These are phyloP conservation scores for Microdochium nivale DNA, from an alignment of 2,329 filamentous ascomycete species.

Conservation along the genomic window DNA sequence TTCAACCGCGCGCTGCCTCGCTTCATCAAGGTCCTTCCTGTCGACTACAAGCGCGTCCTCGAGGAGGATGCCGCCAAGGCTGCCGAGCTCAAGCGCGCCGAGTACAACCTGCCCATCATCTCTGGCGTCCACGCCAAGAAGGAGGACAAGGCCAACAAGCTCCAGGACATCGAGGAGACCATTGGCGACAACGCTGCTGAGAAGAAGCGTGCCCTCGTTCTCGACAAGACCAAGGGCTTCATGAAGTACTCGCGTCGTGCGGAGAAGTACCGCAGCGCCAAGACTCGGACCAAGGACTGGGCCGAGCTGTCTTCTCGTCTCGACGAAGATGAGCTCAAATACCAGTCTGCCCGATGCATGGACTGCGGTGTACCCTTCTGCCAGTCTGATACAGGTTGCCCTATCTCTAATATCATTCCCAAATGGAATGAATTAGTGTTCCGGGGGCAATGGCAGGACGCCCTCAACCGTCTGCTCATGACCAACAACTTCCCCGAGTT, in stretches of 20 bases:
- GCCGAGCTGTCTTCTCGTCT: slow-evolving; percentile 80
- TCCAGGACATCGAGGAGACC: slow-evolving; percentile 85
- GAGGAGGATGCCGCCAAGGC: slow-evolving; percentile 79
- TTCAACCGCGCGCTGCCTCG: slow-evolving; percentile 85
- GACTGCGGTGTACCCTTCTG: slow-evolving; percentile 98
- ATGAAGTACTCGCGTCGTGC: slow-evolving; percentile 92
- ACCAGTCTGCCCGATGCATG: slow-evolving; percentile 95
- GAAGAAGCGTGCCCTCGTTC: slow-evolving; percentile 81
- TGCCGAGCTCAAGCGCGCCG: slow-evolving; percentile 73
- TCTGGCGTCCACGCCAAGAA: slow-evolving; percentile 60
- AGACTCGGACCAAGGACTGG: slow-evolving; percentile 86
- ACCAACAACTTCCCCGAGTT: slow-evolving; percentile 99
- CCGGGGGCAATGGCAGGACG: slow-evolving; percentile 77
- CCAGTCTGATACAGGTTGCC: slow-evolving; percentile 91
- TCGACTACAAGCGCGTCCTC: slow-evolving; percentile 92
- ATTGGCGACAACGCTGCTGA: slow-evolving; percentile 75
- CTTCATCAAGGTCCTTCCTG: slow-evolving; percentile 88
- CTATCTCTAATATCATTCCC: slow-evolving; percentile 94
- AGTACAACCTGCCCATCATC: slow-evolving; percentile 73
- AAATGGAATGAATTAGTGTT: slow-evolving; percentile 88
- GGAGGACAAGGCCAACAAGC: slow-evolving; percentile 59
- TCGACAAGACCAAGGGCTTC: slow-evolving; percentile 97
- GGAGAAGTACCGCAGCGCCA: slow-evolving; percentile 84
- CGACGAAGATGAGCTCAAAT: slow-evolving; percentile 92
- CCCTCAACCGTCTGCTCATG: slow-evolving; percentile 83